Evolutionary conservation across 208 protist genomes (phyloP).

Genomic region (Tetramitus jugosus): DNA sequence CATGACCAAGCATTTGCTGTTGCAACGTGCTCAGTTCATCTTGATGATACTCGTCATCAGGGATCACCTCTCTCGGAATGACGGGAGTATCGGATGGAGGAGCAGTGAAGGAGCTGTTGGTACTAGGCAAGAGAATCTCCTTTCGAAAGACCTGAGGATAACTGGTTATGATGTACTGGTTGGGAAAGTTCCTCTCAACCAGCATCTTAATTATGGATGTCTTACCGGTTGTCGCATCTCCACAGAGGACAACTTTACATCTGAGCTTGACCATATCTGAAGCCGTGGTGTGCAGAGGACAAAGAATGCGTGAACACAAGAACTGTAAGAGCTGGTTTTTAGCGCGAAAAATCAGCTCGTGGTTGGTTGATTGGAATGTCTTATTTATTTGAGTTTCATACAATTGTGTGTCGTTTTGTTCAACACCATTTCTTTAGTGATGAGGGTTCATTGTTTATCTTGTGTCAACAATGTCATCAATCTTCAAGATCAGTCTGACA

Average conservation of each 20-base stretch:
- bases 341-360: too few relatives aligned
- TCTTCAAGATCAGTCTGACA: constrained; percentile 97
- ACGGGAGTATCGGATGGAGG: neutral
- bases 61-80: too few relatives aligned
- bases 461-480: constrained; percentile 78
- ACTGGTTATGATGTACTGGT: neutral
- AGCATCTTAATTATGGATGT: neutral
- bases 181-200: neutral
- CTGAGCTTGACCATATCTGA: constrained; percentile 16
- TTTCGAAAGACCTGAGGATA: too few relatives aligned
- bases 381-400: too few relatives aligned
- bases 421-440: too few relatives aligned
- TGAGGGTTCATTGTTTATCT: too few relatives aligned
- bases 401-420: too few relatives aligned
- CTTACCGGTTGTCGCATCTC: neutral
- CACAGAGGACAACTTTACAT: neutral
- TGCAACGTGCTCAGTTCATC: neutral
- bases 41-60: neutral
- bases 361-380: too few relatives aligned
- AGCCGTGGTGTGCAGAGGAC: too few relatives aligned
- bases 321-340: too few relatives aligned
- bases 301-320: too few relatives aligned
- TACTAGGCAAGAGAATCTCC: too few relatives aligned
- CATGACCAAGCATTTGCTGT: neutral
- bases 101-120: neutral